Conservation (phyloP, 257 asterid genomes). For the Rauvolfia tetraphylla region DNA sequence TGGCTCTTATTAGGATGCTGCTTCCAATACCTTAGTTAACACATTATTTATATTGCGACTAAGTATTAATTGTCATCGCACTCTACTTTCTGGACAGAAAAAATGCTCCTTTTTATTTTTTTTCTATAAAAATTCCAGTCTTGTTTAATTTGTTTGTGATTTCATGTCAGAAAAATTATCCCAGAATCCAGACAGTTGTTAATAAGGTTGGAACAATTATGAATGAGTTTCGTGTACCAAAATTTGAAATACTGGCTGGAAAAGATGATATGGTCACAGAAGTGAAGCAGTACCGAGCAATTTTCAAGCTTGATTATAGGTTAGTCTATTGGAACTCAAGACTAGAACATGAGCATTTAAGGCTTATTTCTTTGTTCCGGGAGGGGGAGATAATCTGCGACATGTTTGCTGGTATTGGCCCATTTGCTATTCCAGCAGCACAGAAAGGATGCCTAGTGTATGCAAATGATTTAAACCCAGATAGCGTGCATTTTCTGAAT, state of each 20-base stretch:
- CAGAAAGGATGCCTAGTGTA: conserved; percentile 86
- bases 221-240: conserved; percentile 93
- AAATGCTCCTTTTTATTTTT: not conserved
- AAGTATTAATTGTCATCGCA: no score
- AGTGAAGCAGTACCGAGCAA: conserved; percentile 82
- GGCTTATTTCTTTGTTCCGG: conserved; percentile 68
- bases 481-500: conserved; percentile 71
- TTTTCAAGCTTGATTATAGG: conserved; percentile 92
- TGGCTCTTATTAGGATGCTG: not conserved
- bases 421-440: conserved; percentile 94
- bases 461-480: conserved; percentile 95
- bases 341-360: conserved; percentile 88
- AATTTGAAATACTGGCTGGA: conserved; percentile 86
- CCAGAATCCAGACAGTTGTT: conserved; percentile 80
- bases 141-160: not conserved
- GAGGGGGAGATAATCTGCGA: conserved; percentile 74
- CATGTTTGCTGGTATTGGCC: conserved; percentile 97
- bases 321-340: conserved; percentile 97
- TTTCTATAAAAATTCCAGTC: not conserved
- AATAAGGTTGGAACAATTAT: conserved; percentile 85
- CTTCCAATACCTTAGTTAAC: not conserved
- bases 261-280: conserved; percentile 81
- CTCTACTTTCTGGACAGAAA: not conserved
- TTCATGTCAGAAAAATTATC: conserved; percentile 73
- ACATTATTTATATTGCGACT: not conserved